Evolutionary conservation across 208 protist genomes (phyloP).

Genomic region (Leishmania gerbilli): DNA sequence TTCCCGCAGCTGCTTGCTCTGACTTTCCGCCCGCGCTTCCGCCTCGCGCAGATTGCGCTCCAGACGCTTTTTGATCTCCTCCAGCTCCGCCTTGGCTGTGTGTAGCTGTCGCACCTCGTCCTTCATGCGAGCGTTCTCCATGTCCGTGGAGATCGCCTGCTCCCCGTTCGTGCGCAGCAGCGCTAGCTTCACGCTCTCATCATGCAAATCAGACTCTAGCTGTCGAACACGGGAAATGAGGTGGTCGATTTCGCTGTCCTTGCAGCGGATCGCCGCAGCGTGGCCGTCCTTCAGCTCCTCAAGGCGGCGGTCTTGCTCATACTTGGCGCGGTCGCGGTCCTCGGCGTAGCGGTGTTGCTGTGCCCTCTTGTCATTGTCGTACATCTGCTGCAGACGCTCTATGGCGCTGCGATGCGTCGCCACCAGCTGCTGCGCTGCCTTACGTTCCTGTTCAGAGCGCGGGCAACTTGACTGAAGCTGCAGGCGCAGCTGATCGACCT

Average conservation of each 20-base stretch:
- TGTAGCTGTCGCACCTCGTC: constrained; percentile 63
- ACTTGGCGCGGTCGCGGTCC: constrained; percentile 55
- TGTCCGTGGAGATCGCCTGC: constrained; percentile 4
- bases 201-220: constrained; percentile 54
- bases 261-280: constrained; percentile 42
- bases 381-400: constrained; percentile 59
- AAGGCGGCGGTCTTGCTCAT: constrained; percentile 49
- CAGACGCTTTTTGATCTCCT: constrained; percentile 45
- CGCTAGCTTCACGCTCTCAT: constrained; percentile 43
- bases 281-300: constrained; percentile 54
- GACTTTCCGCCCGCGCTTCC: constrained; percentile 45
- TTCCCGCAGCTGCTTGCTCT: constrained; percentile 45
- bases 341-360: constrained; percentile 52
- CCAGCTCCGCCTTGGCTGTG: constrained; percentile 38
- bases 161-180: constrained; percentile 19
- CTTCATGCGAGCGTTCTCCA: constrained; percentile 41
- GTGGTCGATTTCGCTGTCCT: constrained; percentile 45
- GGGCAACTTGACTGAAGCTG: constrained; percentile 25
- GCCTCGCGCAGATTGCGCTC: constrained; percentile 54
- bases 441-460: constrained; percentile 27
- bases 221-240: constrained; percentile 44
- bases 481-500: constrained; percentile 58
- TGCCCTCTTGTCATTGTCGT: constrained; percentile 76
- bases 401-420: constrained; percentile 56
- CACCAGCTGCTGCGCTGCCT: constrained; percentile 40